Percentiles rank a stretch among this genome's conserved stretches.
phyloP scores from a whole-genome alignment of 345 rosid genomes.

The Combretum micranthum region DNA sequence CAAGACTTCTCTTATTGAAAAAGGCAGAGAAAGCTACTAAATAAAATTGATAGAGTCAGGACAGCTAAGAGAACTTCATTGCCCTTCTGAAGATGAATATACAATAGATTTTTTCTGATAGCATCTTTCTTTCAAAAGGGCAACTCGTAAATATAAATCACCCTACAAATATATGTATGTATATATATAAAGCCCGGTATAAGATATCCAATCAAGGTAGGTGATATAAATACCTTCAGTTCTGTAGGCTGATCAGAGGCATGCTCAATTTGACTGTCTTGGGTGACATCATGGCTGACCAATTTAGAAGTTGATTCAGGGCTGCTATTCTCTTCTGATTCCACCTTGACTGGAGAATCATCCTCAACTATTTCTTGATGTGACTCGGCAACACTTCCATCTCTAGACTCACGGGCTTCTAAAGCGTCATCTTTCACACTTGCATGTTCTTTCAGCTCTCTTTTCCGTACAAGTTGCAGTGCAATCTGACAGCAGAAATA shows the following conservation, averaged over 20 bases:
- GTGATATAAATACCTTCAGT: constrained; percentile 24
- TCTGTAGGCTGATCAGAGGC: constrained; percentile 19
- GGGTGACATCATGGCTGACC: constrained; percentile 9
- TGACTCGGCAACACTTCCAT: constrained; percentile 17
- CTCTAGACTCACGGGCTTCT: constrained; percentile 17
- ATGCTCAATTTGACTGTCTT: constrained; percentile 11
- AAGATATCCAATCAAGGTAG: no score
- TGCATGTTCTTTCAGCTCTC: constrained; percentile 38
- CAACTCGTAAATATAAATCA: no score
- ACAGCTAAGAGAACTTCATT: no score
- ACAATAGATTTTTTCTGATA: no score
- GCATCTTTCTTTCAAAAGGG: no score
- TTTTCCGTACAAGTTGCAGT: constrained; percentile 77
- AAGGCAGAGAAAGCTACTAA: no score
- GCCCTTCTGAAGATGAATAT: no score
- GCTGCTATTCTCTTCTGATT: constrained; percentile 22
- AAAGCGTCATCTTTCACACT: constrained; percentile 21
- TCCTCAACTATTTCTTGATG: constrained; percentile 21
- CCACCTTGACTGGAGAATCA: constrained; percentile 18
- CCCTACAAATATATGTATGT: no score
- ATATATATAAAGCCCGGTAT: no score
- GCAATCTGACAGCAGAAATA: constrained; percentile 52
- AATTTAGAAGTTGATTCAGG: constrained; percentile 9
- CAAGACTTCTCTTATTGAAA: no score
- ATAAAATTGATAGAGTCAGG: no score